Evolutionary conservation across 306 rosid species (phyloP).

Genomic region (Betula pendula): DNA sequence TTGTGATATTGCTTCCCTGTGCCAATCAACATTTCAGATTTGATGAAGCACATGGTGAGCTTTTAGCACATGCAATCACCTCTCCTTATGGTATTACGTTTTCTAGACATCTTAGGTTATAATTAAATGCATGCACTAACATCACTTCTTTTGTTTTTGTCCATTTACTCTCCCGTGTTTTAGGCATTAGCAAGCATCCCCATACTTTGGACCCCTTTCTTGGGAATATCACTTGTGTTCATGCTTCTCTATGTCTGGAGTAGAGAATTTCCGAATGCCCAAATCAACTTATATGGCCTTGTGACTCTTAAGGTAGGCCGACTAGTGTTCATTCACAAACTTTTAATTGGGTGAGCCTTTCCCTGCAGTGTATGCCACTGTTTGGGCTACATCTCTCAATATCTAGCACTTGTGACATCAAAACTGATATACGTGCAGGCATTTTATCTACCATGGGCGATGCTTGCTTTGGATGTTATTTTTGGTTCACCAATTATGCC

Average conservation of each 20-base stretch:
- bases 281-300: conserved; percentile 85
- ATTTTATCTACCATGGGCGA: conserved; percentile 96
- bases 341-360: too few species aligned
- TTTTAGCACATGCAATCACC: neutral
- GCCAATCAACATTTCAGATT: neutral
- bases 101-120: neutral
- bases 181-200: conserved; percentile 78
- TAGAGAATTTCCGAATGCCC: conserved; percentile 93
- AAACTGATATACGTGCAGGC: conserved; percentile 55
- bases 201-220: conserved; percentile 49
- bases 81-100: conserved; percentile 9
- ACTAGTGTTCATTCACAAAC: neutral
- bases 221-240: conserved; percentile 86
- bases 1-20: neutral
- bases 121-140: conserved; percentile 22
- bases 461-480: conserved; percentile 91
- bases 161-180: conserved; percentile 7
- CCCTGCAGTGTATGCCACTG: too few species aligned
- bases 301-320: conserved; percentile 73
- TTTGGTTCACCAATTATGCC: conserved; percentile 72
- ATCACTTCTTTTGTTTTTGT: conserved; percentile 12
- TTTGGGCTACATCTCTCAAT: conserved; percentile 3
- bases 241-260: conserved; percentile 97
- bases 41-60: neutral
- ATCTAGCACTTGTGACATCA: conserved; percentile 19